Evolutionary conservation across 164 flowering plant species (phyloP).

Genomic region (Chimonanthus salicifolius): DNA sequence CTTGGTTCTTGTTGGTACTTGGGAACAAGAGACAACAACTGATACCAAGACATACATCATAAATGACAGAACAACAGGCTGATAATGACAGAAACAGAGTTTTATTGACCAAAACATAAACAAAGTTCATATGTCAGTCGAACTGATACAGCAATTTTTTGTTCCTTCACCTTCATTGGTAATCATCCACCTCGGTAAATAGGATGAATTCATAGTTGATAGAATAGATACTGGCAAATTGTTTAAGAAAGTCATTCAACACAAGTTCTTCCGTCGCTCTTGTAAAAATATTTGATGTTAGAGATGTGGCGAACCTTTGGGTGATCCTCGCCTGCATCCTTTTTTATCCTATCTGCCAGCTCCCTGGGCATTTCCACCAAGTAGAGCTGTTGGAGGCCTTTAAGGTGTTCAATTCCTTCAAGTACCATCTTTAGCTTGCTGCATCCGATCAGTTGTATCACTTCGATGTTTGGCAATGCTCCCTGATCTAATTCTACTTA

Average conservation of each 20-base stretch:
- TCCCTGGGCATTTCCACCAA: slow-evolving; percentile 33
- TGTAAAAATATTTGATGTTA: not conserved
- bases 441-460: slow-evolving; percentile 19
- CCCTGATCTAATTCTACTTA: not conserved
- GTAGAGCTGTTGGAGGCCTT: slow-evolving; percentile 22
- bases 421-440: slow-evolving; percentile 23
- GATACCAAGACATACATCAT: not conserved
- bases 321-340: slow-evolving; percentile 3
- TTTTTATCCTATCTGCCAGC: slow-evolving; percentile 13
- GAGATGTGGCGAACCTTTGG: slow-evolving; percentile 14
- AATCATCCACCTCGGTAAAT: too few relatives aligned
- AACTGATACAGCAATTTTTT: too few relatives aligned
- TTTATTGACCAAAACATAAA: too few relatives aligned
- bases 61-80: too few relatives aligned
- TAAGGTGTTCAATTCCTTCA: slow-evolving; percentile 30
- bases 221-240: too few relatives aligned
- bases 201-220: too few relatives aligned
- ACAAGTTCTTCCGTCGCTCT: too few relatives aligned
- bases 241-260: too few relatives aligned
- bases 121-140: too few relatives aligned
- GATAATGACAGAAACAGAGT: too few relatives aligned
- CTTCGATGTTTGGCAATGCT: slow-evolving; percentile 21
- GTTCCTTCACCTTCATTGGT: too few relatives aligned
- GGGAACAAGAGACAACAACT: not conserved
- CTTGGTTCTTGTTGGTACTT: not conserved